Conservation (phyloP, 257 asterid genomes). For the Primulina tabacum region DNA sequence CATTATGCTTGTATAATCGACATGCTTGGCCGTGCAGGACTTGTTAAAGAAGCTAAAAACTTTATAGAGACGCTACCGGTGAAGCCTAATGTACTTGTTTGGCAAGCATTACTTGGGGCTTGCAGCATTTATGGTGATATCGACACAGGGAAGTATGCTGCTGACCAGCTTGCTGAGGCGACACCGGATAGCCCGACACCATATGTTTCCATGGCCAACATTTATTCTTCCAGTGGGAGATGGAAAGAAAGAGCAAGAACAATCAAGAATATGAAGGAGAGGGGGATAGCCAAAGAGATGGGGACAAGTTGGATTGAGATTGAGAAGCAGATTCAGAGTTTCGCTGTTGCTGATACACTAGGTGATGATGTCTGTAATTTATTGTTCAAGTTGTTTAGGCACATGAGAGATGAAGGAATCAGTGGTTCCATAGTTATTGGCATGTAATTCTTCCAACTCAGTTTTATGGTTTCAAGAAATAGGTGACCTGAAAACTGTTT, state of each 20-base stretch:
- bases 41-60: conserved; percentile 58
- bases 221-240: conserved; percentile 57
- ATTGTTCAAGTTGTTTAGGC: conserved; percentile 42
- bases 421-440: background rate
- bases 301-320: conserved; percentile 85
- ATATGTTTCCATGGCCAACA: conserved; percentile 66
- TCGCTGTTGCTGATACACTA: conserved; percentile 69
- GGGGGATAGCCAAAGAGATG: conserved; percentile 53
- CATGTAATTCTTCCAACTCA: background rate
- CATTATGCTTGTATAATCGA: conserved; percentile 80
- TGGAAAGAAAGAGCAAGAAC: conserved; percentile 78
- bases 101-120: conserved; percentile 90
- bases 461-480: background rate
- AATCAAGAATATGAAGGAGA: conserved; percentile 69
- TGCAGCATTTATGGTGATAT: conserved; percentile 54
- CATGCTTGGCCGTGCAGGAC: conserved; percentile 87
- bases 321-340: conserved; percentile 52
- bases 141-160: conserved; percentile 68
- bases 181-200: conserved; percentile 60
- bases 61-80: conserved; percentile 55
- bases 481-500: too few species aligned
- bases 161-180: conserved; percentile 47
- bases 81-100: conserved; percentile 55
- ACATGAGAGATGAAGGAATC: conserved; percentile 57
- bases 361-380: conserved; percentile 34